Base-by-base conservation (phyloP, 2,329 filamentous ascomycete genomes). In the Zymoseptoria ardabiliae region DNA sequence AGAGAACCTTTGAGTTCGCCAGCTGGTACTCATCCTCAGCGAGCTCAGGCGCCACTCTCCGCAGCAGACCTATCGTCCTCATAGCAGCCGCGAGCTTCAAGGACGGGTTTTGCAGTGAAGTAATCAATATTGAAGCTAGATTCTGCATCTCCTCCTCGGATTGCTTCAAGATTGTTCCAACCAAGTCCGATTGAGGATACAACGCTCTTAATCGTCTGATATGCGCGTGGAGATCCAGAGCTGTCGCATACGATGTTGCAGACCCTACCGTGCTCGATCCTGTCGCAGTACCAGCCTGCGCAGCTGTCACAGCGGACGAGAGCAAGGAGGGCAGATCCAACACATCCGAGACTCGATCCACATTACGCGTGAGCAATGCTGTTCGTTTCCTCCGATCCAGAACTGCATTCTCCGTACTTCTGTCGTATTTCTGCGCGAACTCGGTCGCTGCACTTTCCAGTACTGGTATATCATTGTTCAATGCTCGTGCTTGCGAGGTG, bases 221-320 rank as follows among this genome's bases (percentile, higher is more conserved):
- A 72, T 97, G 94, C n/a, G 90, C 88, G 71, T 96, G 89, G 2
- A 99, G 81, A 73, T 99, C 94, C 35, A 99, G 80, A 0, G 92
- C 92, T 0, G 91, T 90, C 2, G 91, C 87, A 77, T 97, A 96
- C 66, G 91, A 95, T 17, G 68, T 70, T 11, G 65, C 58, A 3
- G 64, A 59, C 51, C 67, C 84, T 9, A 79, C 82, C 21, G 73
- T 72, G 4, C 84, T 79, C 1, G 76, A 64, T 5, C 73, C 71
- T 13, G 73, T 73, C 3, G 85, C 79, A 3, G 75, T 66, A 2
- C 75, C 72, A 28, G 64, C 63, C 45, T 72, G 71, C n/a, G 76
- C 76, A n/a, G 80, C 75, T 23, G 80, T 80, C 58, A 92, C 87
- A 52, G 92, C 87, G 1, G 92, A 91, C 11, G 89, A 88, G 13